Evolutionary conservation across 116 monocot species (phyloP), one percentile per base, ranked within the genome.

Genomic region (Zostera marina): DNA sequence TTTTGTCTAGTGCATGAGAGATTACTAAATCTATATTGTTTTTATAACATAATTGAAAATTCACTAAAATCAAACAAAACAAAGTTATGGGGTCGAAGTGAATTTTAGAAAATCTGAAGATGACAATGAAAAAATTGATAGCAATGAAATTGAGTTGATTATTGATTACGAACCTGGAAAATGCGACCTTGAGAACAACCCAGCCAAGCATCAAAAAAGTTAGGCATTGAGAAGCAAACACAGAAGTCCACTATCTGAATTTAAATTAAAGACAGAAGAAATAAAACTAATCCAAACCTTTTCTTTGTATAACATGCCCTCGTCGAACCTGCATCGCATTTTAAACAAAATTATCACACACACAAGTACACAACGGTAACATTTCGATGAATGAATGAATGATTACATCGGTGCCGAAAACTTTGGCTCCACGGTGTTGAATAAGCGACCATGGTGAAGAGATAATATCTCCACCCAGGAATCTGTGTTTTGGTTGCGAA

Each of bases 221-320:
- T 45, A 68, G 13, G 21, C 40, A 41, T 59, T 42, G 43, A 14
- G 7, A 40, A 63, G n/a, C 47, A 40, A 63, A 57, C 19, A 44
- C n/a, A 23, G 5, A 20, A 54, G 9, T 16, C 7, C 42, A 38
- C 8, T 9, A 39, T 9, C 12, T 41, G 16, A 2, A 11, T 19
- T 25, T 25, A 44, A 11, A 55, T 62, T 12, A 53, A 49, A 17
- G 45, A 51, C 6, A 21, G 16, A 8, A 20, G 48, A 15, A 17
- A 24, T n/a, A n/a, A 25, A 54, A 32, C 14, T 7, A 51, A 58
- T 19, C 41, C 71, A 72, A 57, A 93, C 93, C 88, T 88, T 84
- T 93, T 70, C 81, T 81, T 68, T 88, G 88, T 61, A 93, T 81
- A 40, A 93, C 73, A 81, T 84, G 74, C 49, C 93, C 93, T 60